Base-by-base conservation (phyloP, 768 basidiomycete species). In the Lactifluus hygrophoroides region DNA sequence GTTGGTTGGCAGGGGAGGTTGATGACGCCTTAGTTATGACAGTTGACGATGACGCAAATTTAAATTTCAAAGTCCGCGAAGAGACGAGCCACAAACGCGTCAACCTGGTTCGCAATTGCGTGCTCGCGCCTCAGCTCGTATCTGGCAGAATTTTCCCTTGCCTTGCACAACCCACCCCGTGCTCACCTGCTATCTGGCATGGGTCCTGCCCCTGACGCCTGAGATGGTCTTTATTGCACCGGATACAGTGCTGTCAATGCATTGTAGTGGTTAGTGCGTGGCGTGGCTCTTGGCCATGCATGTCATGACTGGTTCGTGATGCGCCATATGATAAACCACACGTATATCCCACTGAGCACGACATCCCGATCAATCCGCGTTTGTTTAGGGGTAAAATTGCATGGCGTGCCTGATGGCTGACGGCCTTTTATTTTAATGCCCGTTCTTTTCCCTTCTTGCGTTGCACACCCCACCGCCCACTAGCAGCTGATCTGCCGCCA, bases 401-500 rank as follows among this genome's bases (percentile, higher is more conserved):
- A 40, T 40, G 21, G 21, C 42, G n/a, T 34, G 27, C 27, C 21
- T 56, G 43, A 21, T 32, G n/a, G 25, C 5, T 25, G 23, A 11
- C 13, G 43, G 21, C 23, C 28, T 51, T 40, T 46, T 56, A 60
- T 61, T 48, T 43, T 47, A 6, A 3, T 21, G 30, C 8, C 9
- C 1, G 27, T 47, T 10, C 35, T 43, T 38, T 32, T 42, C 48
- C 5, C 23, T 27, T 19, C n/a, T 38, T 14, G 37, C 44, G 32
- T 42, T 21, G 34, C 38, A n/a, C 47, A n/a, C n/a, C 30, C 47
- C 11, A 40, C 14, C 32, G 28, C 40, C n/a, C n/a, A n/a, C n/a
- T n/a, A n/a, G 5, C n/a, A 25, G 50, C 38, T 51, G 32, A 62
- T 57, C 52, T 57, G 48, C 50, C 32, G 28, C 57, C 57, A 80